Conservation (phyloP, 495 filamentous ascomycete genomes). For the Daldinia grandis region DNA sequence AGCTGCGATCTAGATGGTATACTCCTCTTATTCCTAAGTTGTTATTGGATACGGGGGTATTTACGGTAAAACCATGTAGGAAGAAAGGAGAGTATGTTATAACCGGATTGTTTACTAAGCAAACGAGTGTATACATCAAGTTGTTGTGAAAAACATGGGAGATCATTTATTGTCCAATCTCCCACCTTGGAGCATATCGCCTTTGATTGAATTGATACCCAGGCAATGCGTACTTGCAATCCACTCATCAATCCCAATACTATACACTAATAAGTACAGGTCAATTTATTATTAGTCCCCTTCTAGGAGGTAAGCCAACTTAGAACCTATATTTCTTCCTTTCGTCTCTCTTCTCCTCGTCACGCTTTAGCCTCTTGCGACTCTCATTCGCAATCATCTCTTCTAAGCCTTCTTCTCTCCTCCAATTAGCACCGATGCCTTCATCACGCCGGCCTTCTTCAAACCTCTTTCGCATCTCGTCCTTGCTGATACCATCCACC, state of each 20-base stretch:
- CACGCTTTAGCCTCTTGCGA: slow-evolving; percentile 84
- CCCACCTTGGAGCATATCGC: neutral
- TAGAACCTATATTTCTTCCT: slow-evolving; percentile 53
- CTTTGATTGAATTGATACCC: slow-evolving; percentile 9
- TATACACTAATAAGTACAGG: slow-evolving; percentile 33
- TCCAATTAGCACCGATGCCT: slow-evolving; percentile 71
- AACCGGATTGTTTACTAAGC: neutral
- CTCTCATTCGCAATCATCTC: slow-evolving; percentile 97
- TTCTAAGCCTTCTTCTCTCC: slow-evolving; percentile 90
- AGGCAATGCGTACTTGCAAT: neutral
- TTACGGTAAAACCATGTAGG: neutral
- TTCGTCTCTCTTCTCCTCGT: slow-evolving; percentile 74
- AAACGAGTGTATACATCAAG: neutral
- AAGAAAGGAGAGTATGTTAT: neutral
- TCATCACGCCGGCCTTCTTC: slow-evolving; percentile 80
- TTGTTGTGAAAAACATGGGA: neutral
- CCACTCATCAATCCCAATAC: slow-evolving; percentile 4
- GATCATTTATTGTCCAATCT: neutral
- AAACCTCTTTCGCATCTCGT: slow-evolving; percentile 67
- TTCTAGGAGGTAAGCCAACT: neutral
- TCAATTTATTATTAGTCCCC: slow-evolving; percentile 1
- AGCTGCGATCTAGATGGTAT: neutral
- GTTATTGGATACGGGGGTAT: neutral
- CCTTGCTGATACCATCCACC: slow-evolving; percentile 74
- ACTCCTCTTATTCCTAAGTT: neutral